Evolutionary conservation across 1,139 yeast genomes (phyloP).

Genomic region (Lodderomyces parapsilosis): DNA sequence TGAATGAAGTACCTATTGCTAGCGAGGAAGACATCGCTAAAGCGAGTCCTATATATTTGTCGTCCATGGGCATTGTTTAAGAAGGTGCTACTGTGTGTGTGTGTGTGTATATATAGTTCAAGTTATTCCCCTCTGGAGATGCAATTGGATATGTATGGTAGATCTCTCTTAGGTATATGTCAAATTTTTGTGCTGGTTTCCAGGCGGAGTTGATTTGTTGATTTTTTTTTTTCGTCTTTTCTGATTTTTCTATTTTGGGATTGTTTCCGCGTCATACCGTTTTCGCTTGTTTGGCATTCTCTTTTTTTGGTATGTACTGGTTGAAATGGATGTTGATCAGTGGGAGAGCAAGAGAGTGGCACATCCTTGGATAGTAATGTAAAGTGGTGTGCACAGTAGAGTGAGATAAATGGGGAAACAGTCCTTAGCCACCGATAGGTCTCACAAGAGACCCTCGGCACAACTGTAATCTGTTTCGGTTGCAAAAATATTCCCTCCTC

Average conservation of each 20-base stretch:
- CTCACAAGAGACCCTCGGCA: too few relatives aligned
- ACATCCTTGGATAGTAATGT: too few relatives aligned
- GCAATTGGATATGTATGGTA: not conserved
- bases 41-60: slow-evolving; percentile 85
- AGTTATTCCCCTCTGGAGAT: not conserved
- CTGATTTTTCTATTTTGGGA: not conserved
- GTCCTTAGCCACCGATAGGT: too few relatives aligned
- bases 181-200: not conserved
- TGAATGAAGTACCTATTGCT: slow-evolving; percentile 89
- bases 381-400: too few relatives aligned
- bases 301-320: not conserved
- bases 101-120: not conserved
- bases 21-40: slow-evolving; percentile 84
- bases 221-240: not conserved
- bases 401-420: too few relatives aligned
- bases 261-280: not conserved
- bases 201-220: not conserved
- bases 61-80: slow-evolving; percentile 45
- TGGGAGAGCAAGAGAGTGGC: too few relatives aligned
- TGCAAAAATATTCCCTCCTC: too few relatives aligned
- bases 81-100: not conserved
- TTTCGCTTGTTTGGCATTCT: not conserved
- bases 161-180: not conserved
- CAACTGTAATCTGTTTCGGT: too few relatives aligned
- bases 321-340: too few relatives aligned